These are phyloP conservation scores for Plectosphaerella sp. DNA, from an alignment of 2,329 filamentous ascomycete genomes.

Conservation along the genomic window DNA sequence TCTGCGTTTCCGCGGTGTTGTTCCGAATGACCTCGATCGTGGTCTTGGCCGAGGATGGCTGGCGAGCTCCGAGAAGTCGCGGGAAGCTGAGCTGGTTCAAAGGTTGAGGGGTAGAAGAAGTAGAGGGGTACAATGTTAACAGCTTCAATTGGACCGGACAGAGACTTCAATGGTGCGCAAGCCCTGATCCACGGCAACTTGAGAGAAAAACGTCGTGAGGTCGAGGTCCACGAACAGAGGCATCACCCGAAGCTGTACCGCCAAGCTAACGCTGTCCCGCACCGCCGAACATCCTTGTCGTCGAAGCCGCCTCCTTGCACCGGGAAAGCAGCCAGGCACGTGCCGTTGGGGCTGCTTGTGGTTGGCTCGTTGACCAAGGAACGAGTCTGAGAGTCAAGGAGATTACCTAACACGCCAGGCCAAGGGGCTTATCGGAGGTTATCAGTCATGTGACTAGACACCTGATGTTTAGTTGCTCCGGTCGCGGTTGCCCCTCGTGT, in stretches of 20 bases:
- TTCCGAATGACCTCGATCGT: too few relatives aligned
- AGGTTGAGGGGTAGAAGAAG: too few relatives aligned
- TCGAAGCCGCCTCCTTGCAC: background rate
- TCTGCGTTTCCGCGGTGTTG: background rate
- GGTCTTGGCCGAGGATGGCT: too few relatives aligned
- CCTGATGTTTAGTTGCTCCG: background rate
- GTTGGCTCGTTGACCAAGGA: conserved; percentile 3
- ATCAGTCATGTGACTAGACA: background rate
- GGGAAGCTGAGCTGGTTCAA: too few relatives aligned
- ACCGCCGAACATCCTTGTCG: background rate
- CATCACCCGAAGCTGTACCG: background rate
- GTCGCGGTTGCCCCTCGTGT: conserved; percentile 2
- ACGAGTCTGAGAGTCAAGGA: background rate
- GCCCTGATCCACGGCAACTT: background rate
- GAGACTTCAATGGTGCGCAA: background rate
- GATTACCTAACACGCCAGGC: too few relatives aligned
- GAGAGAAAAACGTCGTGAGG: background rate
- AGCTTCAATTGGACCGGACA: background rate
- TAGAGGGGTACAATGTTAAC: too few relatives aligned
- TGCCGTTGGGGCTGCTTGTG: background rate
- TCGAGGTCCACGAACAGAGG: background rate
- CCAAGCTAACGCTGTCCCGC: background rate
- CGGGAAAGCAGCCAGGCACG: background rate
- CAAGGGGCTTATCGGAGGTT: background rate
- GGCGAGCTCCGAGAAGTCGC: too few relatives aligned